Evolutionary conservation across 2,329 filamentous ascomycete genomes (phyloP), one percentile per base, ranked within the genome.

Genomic region (Fusarium chaquense): DNA sequence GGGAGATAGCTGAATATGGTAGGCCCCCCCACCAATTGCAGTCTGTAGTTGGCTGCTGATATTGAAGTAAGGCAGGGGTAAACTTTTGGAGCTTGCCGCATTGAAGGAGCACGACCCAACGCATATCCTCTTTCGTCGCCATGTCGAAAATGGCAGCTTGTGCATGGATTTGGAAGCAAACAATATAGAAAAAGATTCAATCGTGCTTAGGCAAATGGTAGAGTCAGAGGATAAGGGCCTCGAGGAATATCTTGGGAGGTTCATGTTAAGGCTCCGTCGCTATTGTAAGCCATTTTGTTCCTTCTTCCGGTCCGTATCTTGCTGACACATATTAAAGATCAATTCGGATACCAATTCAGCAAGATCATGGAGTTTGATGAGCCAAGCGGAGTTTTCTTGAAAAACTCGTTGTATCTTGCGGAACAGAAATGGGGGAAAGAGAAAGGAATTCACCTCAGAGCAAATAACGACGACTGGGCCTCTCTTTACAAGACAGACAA

Each of bases 81-180:
- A 62, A 8, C n/a, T 54, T 8, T 30, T 65, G 28, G 22, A 54
- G 18, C 47, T 65, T 46, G 60, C 62, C 0, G 54, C 54, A 3
- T 9, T 54, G 15, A 65, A 22, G 22, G 53, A 50, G 6, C 32
- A 12, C 6, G 62, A 65, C 13, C 54, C 53, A 24, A 59, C 60
- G 12, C 54, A 65, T n/a, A 59, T 65, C 6, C 51, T 65, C 28
- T 22, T 65, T 22, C 62, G 62, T 36, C 62, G 60, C 6, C 36
- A 38, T 30, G 41, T 53, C 11, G 38, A 12, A 20, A 22, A 36
- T 20, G 54, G 47, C 8, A 44, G 26, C 32, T 59, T 65, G 24
- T 59, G 47, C 18, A 26, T 65, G 15, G 62, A 65, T 28, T 10
- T 65, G 22, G 62, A 65, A 53, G 41, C 59, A 7, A 54, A 54